A percentile compares a stretch with the other conserved stretches of the same genome.
phyloP scores from a whole-genome alignment of 2,329 filamentous ascomycete species.

The Fusarium brachygibbosum region DNA sequence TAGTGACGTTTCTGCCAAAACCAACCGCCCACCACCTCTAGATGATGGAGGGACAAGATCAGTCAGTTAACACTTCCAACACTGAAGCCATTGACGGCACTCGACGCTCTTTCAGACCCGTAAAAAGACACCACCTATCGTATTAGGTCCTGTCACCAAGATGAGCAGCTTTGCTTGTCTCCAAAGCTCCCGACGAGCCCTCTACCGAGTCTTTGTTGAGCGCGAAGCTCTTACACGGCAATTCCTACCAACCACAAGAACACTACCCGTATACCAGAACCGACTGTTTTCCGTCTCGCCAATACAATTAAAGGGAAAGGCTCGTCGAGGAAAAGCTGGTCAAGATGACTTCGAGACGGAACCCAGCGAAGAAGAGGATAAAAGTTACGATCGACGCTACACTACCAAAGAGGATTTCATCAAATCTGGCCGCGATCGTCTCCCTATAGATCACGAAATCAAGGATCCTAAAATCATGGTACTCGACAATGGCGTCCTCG shows the following conservation, averaged over 20 bases:
- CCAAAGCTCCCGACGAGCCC: constrained; percentile 60
- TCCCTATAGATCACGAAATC: constrained; percentile 62
- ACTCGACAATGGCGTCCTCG: constrained; percentile 56
- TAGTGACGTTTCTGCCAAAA: constrained; percentile 48
- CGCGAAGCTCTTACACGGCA: constrained; percentile 46
- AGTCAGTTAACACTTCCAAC: constrained; percentile 27
- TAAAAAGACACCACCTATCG: neutral
- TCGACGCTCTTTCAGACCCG: constrained; percentile 13
- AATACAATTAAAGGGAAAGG: constrained; percentile 21
- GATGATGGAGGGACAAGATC: constrained; percentile 15
- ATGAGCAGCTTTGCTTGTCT: constrained; percentile 59
- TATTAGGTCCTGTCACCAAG: constrained; percentile 16
- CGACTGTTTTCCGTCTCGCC: constrained; percentile 32
- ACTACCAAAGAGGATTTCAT: constrained; percentile 53
- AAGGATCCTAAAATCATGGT: constrained; percentile 58
- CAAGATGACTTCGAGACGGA: neutral
- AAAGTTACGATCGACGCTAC: constrained; percentile 53
- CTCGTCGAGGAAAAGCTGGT: constrained; percentile 1
- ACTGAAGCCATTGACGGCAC: constrained; percentile 29
- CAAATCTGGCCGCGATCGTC: constrained; percentile 54
- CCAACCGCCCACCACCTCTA: constrained; percentile 37
- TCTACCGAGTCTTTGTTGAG: constrained; percentile 62
- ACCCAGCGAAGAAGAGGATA: constrained; percentile 33
- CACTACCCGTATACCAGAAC: constrained; percentile 23
- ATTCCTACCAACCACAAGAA: constrained; percentile 26